phyloP scores from a whole-genome alignment of 495 filamentous ascomycete genomes.

The Penicillium coffeae region DNA sequence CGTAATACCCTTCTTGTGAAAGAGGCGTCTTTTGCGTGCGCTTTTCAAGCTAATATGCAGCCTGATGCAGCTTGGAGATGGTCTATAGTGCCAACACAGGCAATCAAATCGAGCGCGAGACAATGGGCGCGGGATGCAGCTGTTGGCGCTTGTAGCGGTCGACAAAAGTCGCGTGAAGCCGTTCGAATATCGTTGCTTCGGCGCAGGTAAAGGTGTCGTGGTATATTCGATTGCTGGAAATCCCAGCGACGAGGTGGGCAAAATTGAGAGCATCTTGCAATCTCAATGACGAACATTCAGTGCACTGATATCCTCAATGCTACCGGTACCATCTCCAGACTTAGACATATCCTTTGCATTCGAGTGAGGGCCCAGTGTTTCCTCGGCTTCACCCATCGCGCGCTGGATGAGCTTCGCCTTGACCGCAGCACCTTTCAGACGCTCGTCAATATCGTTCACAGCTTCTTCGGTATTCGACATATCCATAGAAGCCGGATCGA shows the following conservation, averaged over 20 bases:
- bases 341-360: slow-evolving; percentile 22
- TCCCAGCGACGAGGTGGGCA: neutral
- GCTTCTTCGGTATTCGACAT: slow-evolving; percentile 79
- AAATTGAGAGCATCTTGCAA: neutral
- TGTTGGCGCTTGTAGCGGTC: too few species aligned
- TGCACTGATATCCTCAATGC: slow-evolving; percentile 53
- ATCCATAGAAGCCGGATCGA: slow-evolving; percentile 72
- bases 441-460: slow-evolving; percentile 80
- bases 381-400: slow-evolving; percentile 56
- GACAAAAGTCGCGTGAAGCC: too few species aligned
- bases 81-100: too few species aligned
- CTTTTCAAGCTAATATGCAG: too few species aligned
- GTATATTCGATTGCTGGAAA: too few species aligned
- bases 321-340: slow-evolving; percentile 44
- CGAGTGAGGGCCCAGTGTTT: slow-evolving; percentile 21
- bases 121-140: too few species aligned
- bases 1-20: too few species aligned
- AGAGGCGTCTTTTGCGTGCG: too few species aligned
- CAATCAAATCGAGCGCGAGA: too few species aligned
- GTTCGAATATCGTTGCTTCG: too few species aligned
- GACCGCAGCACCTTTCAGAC: slow-evolving; percentile 71
- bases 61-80: too few species aligned
- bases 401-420: slow-evolving; percentile 79
- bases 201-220: too few species aligned
- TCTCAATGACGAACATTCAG: slow-evolving; percentile 45